Conservation (phyloP, 1,284 basidiomycete species). For the Puccinia polysora region DNA sequence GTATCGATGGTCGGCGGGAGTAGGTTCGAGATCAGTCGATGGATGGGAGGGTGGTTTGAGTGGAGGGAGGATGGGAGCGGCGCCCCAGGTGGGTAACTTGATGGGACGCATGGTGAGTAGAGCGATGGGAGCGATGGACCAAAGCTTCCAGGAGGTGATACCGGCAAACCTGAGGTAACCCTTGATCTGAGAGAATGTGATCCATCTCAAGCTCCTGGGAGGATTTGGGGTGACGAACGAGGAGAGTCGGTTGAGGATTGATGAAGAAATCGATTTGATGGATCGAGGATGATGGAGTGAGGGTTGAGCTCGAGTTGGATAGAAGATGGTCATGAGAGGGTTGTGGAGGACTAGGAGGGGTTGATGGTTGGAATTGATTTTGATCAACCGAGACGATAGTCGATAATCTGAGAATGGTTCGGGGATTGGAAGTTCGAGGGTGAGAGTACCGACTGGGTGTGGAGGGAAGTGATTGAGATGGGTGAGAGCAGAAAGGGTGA, state of each 20-base stretch:
- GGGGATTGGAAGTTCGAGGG: slow-evolving; percentile 33
- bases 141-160: slow-evolving; percentile 16
- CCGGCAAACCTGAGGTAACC: slow-evolving; percentile 33
- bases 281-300: no score
- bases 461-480: background rate
- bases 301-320: slow-evolving; percentile 2
- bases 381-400: background rate
- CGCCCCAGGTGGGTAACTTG: slow-evolving; percentile 26
- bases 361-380: background rate
- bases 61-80: slow-evolving; percentile 3
- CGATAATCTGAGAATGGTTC: slow-evolving; percentile 18
- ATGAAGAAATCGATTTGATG: no score
- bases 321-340: slow-evolving; percentile 22
- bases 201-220: slow-evolving; percentile 21
- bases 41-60: no score
- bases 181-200: slow-evolving; percentile 30
- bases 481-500: background rate
- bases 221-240: background rate
- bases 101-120: background rate
- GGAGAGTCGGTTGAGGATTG: no score
- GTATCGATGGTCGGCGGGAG: no score
- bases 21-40: no score
- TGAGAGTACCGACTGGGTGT: slow-evolving; percentile 23
- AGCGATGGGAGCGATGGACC: background rate
- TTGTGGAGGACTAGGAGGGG: slow-evolving; percentile 12